These are phyloP conservation scores for Talaromyces verruculosus DNA, from an alignment of 2,329 filamentous ascomycete genomes.

Conservation along the genomic window DNA sequence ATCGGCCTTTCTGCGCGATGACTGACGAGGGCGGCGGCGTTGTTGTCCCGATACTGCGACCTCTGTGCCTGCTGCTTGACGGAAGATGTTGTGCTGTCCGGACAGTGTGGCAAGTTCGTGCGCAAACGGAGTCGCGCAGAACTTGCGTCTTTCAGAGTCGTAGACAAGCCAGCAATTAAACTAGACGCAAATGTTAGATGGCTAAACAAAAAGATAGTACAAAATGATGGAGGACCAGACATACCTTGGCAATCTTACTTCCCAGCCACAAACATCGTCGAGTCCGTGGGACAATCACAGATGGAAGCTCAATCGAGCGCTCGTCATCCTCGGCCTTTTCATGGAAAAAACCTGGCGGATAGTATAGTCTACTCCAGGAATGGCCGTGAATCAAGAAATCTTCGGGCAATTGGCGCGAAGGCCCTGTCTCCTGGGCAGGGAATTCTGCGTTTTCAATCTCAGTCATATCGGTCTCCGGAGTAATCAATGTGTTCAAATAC, in stretches of 20 bases:
- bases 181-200: constrained; percentile 23
- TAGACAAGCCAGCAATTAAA: constrained; percentile 45
- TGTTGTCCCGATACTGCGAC: not conserved
- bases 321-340: constrained; percentile 56
- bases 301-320: constrained; percentile 52
- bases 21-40: not conserved
- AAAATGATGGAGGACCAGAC: constrained; percentile 23
- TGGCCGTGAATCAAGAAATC: constrained; percentile 60
- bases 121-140: constrained; percentile 36
- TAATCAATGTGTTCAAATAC: constrained; percentile 56
- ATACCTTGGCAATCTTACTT: constrained; percentile 44
- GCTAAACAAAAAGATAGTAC: not conserved
- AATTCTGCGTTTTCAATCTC: constrained; percentile 44
- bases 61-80: not conserved
- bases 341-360: constrained; percentile 53
- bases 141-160: constrained; percentile 31
- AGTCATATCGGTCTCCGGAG: constrained; percentile 36
- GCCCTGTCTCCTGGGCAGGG: constrained; percentile 41
- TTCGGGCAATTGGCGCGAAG: constrained; percentile 54
- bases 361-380: constrained; percentile 52
- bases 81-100: constrained; percentile 5
- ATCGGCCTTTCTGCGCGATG: not conserved
- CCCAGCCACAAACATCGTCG: constrained; percentile 55
- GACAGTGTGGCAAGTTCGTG: constrained; percentile 27
- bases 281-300: constrained; percentile 49